Conservation (phyloP, 441 rosid species). For the Francoa sonchifolia region DNA sequence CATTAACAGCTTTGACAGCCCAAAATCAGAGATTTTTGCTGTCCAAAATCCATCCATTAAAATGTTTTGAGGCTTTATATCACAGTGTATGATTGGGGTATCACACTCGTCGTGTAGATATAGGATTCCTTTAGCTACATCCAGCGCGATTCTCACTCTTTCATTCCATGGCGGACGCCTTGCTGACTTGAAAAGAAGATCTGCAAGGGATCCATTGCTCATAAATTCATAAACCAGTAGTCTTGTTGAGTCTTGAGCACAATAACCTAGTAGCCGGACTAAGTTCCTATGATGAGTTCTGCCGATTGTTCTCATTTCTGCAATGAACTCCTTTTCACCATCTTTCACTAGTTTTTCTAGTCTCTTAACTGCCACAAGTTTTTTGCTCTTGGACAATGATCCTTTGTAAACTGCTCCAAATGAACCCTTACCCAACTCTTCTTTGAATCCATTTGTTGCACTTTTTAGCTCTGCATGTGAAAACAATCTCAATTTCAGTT, state of each 20-base stretch:
- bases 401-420: slow-evolving; percentile 14
- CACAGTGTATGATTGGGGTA: slow-evolving; percentile 23
- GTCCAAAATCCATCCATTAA: slow-evolving; percentile 11
- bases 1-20: slow-evolving; percentile 20
- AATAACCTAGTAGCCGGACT: slow-evolving; percentile 18
- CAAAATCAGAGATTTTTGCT: slow-evolving; percentile 22
- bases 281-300: slow-evolving; percentile 13
- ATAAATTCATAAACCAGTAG: slow-evolving; percentile 29
- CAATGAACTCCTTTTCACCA: slow-evolving; percentile 20
- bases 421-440: slow-evolving; percentile 12
- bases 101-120: slow-evolving; percentile 31
- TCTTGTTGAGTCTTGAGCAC: slow-evolving; percentile 12
- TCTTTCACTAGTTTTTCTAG: slow-evolving; percentile 16
- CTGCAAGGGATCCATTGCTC: slow-evolving; percentile 24
- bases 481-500: slow-evolving; percentile 3
- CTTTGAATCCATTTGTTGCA: slow-evolving; percentile 4
- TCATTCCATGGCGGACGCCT: slow-evolving; percentile 7
- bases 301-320: slow-evolving; percentile 15
- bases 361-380: slow-evolving; percentile 22
- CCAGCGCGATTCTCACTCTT: slow-evolving; percentile 13
- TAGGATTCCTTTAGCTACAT: slow-evolving; percentile 18
- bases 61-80: slow-evolving; percentile 27
- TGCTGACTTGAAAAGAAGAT: slow-evolving; percentile 6
- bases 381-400: neutral
- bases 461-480: slow-evolving; percentile 6